phyloP scores from a whole-genome alignment of 2,329 filamentous ascomycete species.

The Leptographium galeiforme region DNA sequence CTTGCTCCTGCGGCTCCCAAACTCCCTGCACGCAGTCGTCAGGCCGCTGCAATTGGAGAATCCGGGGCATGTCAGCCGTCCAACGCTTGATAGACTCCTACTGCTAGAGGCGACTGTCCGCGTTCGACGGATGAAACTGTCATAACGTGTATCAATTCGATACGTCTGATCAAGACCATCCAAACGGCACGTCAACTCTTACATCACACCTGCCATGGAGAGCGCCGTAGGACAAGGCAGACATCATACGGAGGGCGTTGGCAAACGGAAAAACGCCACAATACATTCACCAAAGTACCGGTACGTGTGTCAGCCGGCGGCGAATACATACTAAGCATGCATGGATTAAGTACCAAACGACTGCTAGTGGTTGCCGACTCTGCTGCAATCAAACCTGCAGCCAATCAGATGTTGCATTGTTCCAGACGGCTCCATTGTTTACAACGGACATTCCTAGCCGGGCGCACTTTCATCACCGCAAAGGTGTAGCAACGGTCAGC shows the following conservation, averaged over 20 bases:
- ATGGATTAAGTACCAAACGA: conserved; percentile 16
- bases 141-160: too few relatives aligned
- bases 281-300: conserved; percentile 18
- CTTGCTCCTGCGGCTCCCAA: too few relatives aligned
- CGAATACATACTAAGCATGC: conserved; percentile 16
- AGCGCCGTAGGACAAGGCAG: background rate
- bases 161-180: too few relatives aligned
- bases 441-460: background rate
- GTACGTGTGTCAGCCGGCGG: conserved; percentile 15
- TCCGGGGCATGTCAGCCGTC: too few relatives aligned
- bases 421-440: background rate
- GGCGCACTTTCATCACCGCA: background rate
- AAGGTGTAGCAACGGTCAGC: background rate
- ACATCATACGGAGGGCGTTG: background rate
- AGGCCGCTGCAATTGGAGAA: too few relatives aligned
- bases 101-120: too few relatives aligned
- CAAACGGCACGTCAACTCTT: too few relatives aligned
- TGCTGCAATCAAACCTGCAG: conserved; percentile 1
- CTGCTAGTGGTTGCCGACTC: conserved; percentile 1
- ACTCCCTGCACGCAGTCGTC: too few relatives aligned
- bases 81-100: too few relatives aligned
- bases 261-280: conserved; percentile 2
- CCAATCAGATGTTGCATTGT: background rate
- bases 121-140: too few relatives aligned
- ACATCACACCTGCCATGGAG: too few relatives aligned